Evolutionary conservation across 2,329 filamentous ascomycete genomes (phyloP).

Genomic region (Hypomyces perniciosus): DNA sequence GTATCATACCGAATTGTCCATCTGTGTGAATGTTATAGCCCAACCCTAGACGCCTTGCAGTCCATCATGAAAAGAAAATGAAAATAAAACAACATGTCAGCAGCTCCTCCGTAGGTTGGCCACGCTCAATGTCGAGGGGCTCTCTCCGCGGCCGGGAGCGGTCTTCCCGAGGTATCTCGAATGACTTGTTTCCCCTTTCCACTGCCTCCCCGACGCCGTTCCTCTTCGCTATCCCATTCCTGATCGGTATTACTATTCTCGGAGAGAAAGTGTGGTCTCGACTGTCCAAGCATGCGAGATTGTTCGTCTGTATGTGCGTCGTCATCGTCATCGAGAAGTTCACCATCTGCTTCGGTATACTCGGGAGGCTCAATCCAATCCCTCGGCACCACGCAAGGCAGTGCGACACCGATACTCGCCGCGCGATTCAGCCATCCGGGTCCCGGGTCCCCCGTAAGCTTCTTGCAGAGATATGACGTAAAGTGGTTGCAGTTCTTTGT

Average conservation of each 20-base stretch:
- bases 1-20: conserved; percentile 22
- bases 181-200: conserved; percentile 40
- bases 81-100: neutral
- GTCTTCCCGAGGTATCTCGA: conserved; percentile 45
- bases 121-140: conserved; percentile 32
- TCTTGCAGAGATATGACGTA: conserved; percentile 67
- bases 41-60: conserved; percentile 20
- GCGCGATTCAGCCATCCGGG: conserved; percentile 77
- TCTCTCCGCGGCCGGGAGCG: conserved; percentile 47
- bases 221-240: conserved; percentile 42
- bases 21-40: conserved; percentile 14
- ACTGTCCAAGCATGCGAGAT: conserved; percentile 50
- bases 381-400: conserved; percentile 75
- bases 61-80: conserved; percentile 4
- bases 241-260: conserved; percentile 17
- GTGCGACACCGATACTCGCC: conserved; percentile 71
- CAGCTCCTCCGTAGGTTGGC: neutral
- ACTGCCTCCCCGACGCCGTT: conserved; percentile 32
- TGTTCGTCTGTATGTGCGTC: conserved; percentile 45
- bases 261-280: conserved; percentile 26
- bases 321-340: conserved; percentile 56
- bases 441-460: conserved; percentile 63
- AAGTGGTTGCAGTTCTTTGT: conserved; percentile 89
- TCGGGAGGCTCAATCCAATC: conserved; percentile 80
- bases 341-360: conserved; percentile 65